Base-by-base conservation (phyloP, 2,329 filamentous ascomycete genomes). In the Penicillium brasilianum region DNA sequence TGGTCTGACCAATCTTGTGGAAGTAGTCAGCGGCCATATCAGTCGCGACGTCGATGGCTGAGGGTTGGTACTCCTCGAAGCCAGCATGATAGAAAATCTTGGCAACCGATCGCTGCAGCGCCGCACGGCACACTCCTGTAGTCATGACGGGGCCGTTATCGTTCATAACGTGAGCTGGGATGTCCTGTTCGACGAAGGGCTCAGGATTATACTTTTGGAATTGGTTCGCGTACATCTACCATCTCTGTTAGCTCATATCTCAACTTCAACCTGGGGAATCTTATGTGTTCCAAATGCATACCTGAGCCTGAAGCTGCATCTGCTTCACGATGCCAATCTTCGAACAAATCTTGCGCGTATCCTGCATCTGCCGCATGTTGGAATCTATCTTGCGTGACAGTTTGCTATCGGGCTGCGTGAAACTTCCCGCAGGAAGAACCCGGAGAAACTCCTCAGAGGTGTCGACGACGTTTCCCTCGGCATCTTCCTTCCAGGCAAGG, bases 281-380 rank as follows among this genome's bases (percentile, higher is more conserved):
- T 37, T 25, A 20, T 10, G 28, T 25, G n/a, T 5, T 37, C 13
- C 9, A 49, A 60, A 32, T 53, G 72, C 81, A 74, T 86, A 92
- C 91, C 85, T 97, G 95, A 55, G 93, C 92, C 76, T 99, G 95
- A 57, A 98, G 87, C 79, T 99, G 95, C 95, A 99, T 99, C 80
- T 99, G 95, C 81, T 98, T 99, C 75, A 99, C 95, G 63, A 99
- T 92, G 52, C 92, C 90, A 74, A 99, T 97, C 79, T 98, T 99
- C 11, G 93, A 93, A 71, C 93, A 96, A 32, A 99, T 85, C 74
- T 97, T 98, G 68, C 95, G 86, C 0, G 95, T 99, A 72, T 98
- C 94, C 76, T 99, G 95, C 84, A 99, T 93, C 74, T 97, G 93
- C 62, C 88, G 87, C 78, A 98, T 92, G 70, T 99, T 99, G 58